Percentiles rank a stretch among this genome's conserved stretches.
phyloP scores from a whole-genome alignment of 441 rosid species.

The Caryocar brasiliense region DNA sequence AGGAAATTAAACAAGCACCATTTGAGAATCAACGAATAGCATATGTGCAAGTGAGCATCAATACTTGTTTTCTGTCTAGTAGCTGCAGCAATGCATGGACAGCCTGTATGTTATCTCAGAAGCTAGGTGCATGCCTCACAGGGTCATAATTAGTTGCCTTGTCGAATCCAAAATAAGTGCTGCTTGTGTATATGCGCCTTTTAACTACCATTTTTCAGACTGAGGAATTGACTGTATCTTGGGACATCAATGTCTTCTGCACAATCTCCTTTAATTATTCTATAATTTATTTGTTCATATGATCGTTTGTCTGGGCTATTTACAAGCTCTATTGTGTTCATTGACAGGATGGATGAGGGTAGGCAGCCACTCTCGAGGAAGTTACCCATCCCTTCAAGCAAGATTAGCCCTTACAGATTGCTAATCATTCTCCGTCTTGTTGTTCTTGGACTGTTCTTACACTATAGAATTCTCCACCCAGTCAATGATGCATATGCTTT shows the following conservation, averaged over 20 bases:
- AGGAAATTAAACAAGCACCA: too few species aligned
- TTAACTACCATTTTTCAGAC: too few species aligned
- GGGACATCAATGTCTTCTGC: too few species aligned
- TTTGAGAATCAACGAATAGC: too few species aligned
- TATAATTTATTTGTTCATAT: too few species aligned
- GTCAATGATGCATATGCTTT: constrained; percentile 55
- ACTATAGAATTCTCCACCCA: constrained; percentile 61
- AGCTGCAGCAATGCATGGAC: neutral
- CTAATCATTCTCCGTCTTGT: constrained; percentile 51
- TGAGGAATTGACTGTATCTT: too few species aligned
- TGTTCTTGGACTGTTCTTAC: constrained; percentile 63
- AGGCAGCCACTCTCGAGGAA: constrained; percentile 76
- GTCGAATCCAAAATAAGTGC: too few species aligned
- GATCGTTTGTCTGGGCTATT: constrained; percentile 1
- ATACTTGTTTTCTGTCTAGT: neutral
- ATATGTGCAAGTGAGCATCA: neutral
- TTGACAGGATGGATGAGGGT: constrained; percentile 78
- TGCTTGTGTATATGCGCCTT: too few species aligned
- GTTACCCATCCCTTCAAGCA: constrained; percentile 61
- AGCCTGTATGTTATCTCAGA: neutral
- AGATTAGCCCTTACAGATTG: constrained; percentile 68
- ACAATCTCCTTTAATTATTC: too few species aligned
- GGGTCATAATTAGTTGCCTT: too few species aligned
- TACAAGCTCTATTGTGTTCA: neutral
- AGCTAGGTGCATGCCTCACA: neutral